A percentile compares a stretch with the other conserved stretches of the same genome.
Evolutionary conservation across 1,139 yeast species (phyloP).

Genomic region (Kluyveromyces sp.): DNA sequence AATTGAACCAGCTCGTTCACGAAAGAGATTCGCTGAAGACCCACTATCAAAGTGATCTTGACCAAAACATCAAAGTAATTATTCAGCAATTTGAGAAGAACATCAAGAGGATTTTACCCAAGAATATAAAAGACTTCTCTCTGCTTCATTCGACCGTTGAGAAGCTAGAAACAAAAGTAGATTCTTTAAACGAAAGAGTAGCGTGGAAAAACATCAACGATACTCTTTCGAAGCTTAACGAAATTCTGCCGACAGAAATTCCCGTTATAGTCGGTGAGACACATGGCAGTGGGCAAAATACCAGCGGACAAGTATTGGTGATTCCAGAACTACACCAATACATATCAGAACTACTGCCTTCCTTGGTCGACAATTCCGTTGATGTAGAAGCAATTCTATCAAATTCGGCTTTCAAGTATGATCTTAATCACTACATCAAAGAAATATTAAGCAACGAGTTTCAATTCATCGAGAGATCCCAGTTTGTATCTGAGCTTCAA

Average conservation of each 20-base stretch:
- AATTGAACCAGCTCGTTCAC: conserved; percentile 25
- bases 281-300: conserved; percentile 11
- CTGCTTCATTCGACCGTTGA: conserved; percentile 11
- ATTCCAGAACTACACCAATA: conserved; percentile 28
- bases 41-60: conserved; percentile 22
- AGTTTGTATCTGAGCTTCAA: conserved; percentile 25
- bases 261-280: conserved; percentile 23
- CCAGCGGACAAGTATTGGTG: conserved; percentile 19
- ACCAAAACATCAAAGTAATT: conserved; percentile 25
- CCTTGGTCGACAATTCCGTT: conserved; percentile 15
- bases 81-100: conserved; percentile 30
- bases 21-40: conserved; percentile 24
- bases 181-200: conserved; percentile 14
- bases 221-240: conserved; percentile 17
- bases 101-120: conserved; percentile 25
- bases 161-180: conserved; percentile 17
- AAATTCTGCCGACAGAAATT: conserved; percentile 25
- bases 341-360: conserved; percentile 16
- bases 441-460: conserved; percentile 28
- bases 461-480: conserved; percentile 26
- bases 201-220: conserved; percentile 20
- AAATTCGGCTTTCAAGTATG: conserved; percentile 17
- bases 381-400: conserved; percentile 5
- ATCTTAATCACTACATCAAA: conserved; percentile 26
- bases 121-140: conserved; percentile 17